Base-by-base conservation (phyloP, 306 rosid species). In the Macrotyloma uniflorum region DNA sequence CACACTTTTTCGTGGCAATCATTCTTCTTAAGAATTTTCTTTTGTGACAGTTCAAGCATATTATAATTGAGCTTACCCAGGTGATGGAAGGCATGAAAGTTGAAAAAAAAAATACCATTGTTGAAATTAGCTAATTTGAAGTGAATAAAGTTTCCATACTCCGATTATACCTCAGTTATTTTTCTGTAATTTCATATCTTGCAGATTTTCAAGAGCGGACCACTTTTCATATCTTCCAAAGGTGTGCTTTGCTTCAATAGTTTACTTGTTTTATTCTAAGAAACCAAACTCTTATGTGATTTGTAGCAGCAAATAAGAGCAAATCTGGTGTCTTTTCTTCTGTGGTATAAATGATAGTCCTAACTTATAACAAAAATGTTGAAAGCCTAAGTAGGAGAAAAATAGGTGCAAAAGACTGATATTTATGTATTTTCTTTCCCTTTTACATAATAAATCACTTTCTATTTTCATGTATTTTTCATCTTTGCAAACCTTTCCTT, bases 191-290 rank as follows among this genome's bases (percentile, higher is more conserved):
- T 75, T 66, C 55, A 47, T 77, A 15, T 86, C 54, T 71, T 85
- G 86, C 87, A 96, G 99, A 75, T 93, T 86, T 88, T 91, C 91
- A 96, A 93, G 89, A 91, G 94, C 28, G 98, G 99, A n/a, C 94
- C 97, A 19, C 93, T 96, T 73, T 91, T 93, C 75, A 70, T 96
- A 87, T 91, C 99, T 80, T 93, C 98, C 69, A 93, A 90, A 91
- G 98, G 98, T 91, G 74, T 85, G 98, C 79, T 86, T 76, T 45
- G 24, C 59, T 36, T 33, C 47, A 47, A 16, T 67, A 43, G 70
- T 66, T 76, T 13, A 13, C 43, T 30, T 9, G 32, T 85, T 58
- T 71, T 58, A 67, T 51, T 71, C 24, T 42, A 20, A 69, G 64
- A n/a, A 70, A 65, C 70, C 35, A 32, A 54, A 9, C 24, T 49